Evolutionary conservation across 2,329 filamentous ascomycete species (phyloP), one percentile per base, ranked within the genome.

Genomic region (Diaporthe sp.): DNA sequence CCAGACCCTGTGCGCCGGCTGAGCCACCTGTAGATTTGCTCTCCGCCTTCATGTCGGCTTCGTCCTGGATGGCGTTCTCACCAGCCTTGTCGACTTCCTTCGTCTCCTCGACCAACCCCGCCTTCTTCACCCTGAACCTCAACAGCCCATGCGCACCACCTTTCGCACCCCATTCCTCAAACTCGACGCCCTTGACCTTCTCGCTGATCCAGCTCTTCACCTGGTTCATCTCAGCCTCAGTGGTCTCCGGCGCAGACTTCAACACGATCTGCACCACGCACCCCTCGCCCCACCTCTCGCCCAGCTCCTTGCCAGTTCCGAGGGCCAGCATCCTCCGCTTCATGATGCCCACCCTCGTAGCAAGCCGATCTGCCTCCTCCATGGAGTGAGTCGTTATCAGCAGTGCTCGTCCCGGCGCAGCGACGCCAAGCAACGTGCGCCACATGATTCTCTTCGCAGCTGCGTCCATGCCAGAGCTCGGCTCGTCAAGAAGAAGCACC

Each of bases 371-470:
- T 0, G 96, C 96, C 84, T 98, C 96, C 83, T 98, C 96, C 95
- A 98, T 98, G 67, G 92, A 94, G 83, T 98, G 96, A 0, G 96
- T 98, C 0, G 96, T 98, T 25, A 98, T 89, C 2, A 98, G 88
- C 22, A 98, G 91, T 0, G 93, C 94, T n/a, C 96, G 90, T 0
- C 95, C 95, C 0, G 92, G 90, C 0, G 93, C 92, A 9, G 75
- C 75, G 1, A 92, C 89, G 4, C 91, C 90, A 1, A 74, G 55
- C 0, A 98, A 88, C 0, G 95, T 98, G 74, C 91, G 91, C 96
- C 96, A 98, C 94, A 98, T 98, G 78, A 97, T 90, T 57, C 96
- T 91, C 84, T 98, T 98, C 0, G 95, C 93, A 0, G 95, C 95
- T 0, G 96, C 95, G 80, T 98, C 96, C 86, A 98, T 94, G 0